A percentile compares a stretch with the other conserved stretches of the same genome.
Evolutionary conservation across 2,329 filamentous ascomycete species (phyloP).

Genomic region (Fusarium sp.): DNA sequence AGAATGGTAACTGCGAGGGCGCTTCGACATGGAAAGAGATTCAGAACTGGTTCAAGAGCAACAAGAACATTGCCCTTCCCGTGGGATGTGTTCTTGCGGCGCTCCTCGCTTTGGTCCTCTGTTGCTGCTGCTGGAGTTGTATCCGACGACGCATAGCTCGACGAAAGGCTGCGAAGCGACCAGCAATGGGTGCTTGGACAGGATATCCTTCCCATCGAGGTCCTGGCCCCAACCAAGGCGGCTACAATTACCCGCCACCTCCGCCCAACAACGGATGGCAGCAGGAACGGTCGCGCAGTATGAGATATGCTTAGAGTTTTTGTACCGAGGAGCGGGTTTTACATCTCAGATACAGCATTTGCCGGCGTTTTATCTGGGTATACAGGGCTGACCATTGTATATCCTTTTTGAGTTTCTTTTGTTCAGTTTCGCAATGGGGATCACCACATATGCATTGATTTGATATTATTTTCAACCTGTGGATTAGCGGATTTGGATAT

Average conservation of each 20-base stretch:
- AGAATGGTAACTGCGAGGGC: constrained; percentile 82
- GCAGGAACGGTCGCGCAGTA: constrained; percentile 42
- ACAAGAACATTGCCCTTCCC: constrained; percentile 87
- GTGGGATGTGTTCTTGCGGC: constrained; percentile 78
- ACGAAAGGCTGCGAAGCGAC: constrained; percentile 46
- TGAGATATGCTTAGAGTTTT: constrained; percentile 51
- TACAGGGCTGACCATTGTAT: constrained; percentile 12
- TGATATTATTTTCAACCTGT: constrained; percentile 12
- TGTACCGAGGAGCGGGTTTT: not conserved
- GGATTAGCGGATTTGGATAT: constrained; percentile 19
- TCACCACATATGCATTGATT: constrained; percentile 8
- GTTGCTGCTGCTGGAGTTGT: constrained; percentile 73
- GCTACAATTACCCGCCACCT: constrained; percentile 44
- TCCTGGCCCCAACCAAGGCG: constrained; percentile 36
- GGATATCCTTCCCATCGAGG: constrained; percentile 25
- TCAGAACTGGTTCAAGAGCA: constrained; percentile 78
- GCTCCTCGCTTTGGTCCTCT: constrained; percentile 76
- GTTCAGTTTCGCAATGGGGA: not conserved
- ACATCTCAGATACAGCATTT: constrained; percentile 35
- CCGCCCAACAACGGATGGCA: constrained; percentile 37
- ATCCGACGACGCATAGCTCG: constrained; percentile 47
- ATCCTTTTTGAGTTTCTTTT: constrained; percentile 7
- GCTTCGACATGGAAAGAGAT: constrained; percentile 78
- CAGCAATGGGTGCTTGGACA: constrained; percentile 48
- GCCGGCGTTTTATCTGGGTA: constrained; percentile 41